Evolutionary conservation across 805 yeast species (phyloP), one percentile per base, ranked within the genome.

Genomic region (Candida ovalis): DNA sequence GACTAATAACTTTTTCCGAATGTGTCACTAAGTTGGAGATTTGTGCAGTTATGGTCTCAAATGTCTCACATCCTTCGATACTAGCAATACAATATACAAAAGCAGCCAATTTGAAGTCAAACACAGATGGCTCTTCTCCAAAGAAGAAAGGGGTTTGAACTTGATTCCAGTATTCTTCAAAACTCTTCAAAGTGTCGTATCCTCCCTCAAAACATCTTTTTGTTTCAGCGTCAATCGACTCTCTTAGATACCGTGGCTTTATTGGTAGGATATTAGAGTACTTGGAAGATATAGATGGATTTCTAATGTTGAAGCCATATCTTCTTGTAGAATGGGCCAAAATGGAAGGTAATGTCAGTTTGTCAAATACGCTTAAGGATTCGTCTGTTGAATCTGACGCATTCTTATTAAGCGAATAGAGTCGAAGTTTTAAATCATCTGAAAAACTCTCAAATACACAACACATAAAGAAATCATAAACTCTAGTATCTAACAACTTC

Each of bases 401-500:
- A 21, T 37, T 19, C 12, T 27, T 25, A 15, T 48, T 45, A 18
- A 54, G 17, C 3, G 57, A 41, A 35, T 52, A 57, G 6, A 57
- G 17, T 19, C 49, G 27, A 17, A 47, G 21, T 15, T 52, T 35
- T 2, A 41, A 21, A 4, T 36, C 10, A 30, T 40, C 42, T 8
- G 44, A 22, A n/a, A 44, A 43, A 22, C 45, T 12, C 17, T 45
- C 48, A 21, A 56, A 38, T 3, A 58, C 43, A 8, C 44, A 21
- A 9, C 48, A 38, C 17, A 67, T 53, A 21, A 76, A 80, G n/a
- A 72, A 68, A 55, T 81, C 86, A 51, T 75, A 74, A 3, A 81
- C 53, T 19, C 70, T 67, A 9, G 69, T 65, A 49, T 82, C 84
- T 4, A 80, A 55, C 45, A 78, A 59, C 22, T 67, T 60, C 47